phyloP scores from a whole-genome alignment of 352 stramenopile species.

The Phytophthora pistaciae region DNA sequence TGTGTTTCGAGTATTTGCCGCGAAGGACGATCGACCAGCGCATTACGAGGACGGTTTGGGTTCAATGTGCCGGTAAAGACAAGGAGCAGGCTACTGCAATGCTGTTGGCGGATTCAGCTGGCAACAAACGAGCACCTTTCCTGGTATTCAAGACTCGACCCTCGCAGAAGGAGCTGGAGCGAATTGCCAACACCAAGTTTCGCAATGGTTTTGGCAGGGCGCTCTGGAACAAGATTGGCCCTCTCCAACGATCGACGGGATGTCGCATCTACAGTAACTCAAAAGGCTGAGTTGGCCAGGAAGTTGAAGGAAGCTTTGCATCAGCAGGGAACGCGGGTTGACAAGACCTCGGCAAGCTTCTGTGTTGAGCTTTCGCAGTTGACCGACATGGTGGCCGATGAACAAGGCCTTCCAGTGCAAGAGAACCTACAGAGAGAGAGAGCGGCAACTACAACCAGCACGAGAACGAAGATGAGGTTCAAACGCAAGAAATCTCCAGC shows the following conservation, averaged over 20 bases:
- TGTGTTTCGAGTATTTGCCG: slow-evolving; percentile 30
- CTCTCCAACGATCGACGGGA: neutral
- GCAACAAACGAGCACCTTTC: slow-evolving; percentile 13
- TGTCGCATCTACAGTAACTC: neutral
- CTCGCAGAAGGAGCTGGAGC: neutral
- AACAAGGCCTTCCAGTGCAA: no score
- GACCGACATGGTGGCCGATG: no score
- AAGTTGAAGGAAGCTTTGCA: no score
- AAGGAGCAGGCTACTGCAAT: slow-evolving; percentile 20
- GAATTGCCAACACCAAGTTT: neutral
- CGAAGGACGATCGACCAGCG: slow-evolving; percentile 1
- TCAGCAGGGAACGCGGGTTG: no score
- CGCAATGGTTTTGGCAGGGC: neutral
- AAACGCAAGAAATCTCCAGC: no score
- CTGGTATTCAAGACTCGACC: slow-evolving; percentile 14
- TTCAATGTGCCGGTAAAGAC: slow-evolving; percentile 16
- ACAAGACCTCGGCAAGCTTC: no score
- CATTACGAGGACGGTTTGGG: slow-evolving; percentile 14
- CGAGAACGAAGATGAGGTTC: no score
- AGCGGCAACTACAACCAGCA: no score
- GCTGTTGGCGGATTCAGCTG: slow-evolving; percentile 2
- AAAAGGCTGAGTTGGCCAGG: neutral
- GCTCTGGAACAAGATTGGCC: neutral
- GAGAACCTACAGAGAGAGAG: no score
- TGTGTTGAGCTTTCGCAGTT: no score